Evolutionary conservation across 1,284 basidiomycete genomes (phyloP), one percentile per base, ranked within the genome.

Genomic region (Irpex sp.): DNA sequence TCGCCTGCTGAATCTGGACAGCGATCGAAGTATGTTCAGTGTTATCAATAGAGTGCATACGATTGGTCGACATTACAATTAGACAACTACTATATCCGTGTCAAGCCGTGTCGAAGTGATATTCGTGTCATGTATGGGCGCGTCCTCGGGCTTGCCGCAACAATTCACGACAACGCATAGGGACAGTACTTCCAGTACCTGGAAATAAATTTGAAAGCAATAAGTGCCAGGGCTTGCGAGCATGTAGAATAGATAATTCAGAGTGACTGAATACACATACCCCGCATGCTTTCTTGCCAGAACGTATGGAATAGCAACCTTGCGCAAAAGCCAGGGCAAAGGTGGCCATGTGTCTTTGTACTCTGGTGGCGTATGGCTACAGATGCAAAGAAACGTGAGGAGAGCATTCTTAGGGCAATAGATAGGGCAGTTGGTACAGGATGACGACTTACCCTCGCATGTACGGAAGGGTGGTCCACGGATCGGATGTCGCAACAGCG

Each of bases 291-390:
- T 71, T 61, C 63, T 69, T 2, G 74, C 74, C 5, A 79, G 63
- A 11, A 78, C 31, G 60, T 72, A 76, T 3, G 78, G 77, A 5
- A 77, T 60, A 1, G 76, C 62, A 5, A 77, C 36, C 60, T 75
- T 75, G 37, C 74, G 72, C 3, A 79, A 61, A n/a, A 77, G 55
- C 77, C 78, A 78, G 1, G 76, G 76, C 67, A 79, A 70, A 0
- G 15, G 11, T 2, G 39, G 39, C 39, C 39, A 43, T 1, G 4
- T 43, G 39, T 43, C 39, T 8, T 43, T 43, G 15, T 11, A 43
- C 39, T 43, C 39, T 43, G 39, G 39, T 4, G 8, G 39, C 4
- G 39, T 43, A 43, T 43, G 39, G 1, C 39, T 43, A 15, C 39
- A 4, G 6, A 2, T 1, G 39, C 4, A 26, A 4, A 26, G 26